A percentile compares a stretch with the other conserved stretches of the same genome.
phyloP scores from a whole-genome alignment of 345 rosid genomes.

The Iberis pinnata region DNA sequence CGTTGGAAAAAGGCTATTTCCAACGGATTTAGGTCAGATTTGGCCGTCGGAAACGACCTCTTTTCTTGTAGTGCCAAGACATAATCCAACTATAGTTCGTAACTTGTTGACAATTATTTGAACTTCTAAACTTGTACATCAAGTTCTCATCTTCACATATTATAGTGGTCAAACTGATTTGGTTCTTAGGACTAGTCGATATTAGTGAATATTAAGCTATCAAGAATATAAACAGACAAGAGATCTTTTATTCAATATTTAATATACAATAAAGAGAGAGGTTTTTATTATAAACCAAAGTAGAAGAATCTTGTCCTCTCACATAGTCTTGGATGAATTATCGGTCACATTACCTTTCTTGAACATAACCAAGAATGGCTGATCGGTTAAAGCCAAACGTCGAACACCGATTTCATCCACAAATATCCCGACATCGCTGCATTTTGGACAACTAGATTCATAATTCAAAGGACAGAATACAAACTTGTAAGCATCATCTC shows the following conservation, averaged over 20 bases:
- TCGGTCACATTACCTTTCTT: slow-evolving; percentile 38
- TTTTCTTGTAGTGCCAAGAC: no score
- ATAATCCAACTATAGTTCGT: no score
- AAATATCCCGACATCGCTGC: slow-evolving; percentile 47
- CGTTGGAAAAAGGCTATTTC: no score
- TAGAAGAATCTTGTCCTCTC: background rate
- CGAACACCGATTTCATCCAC: slow-evolving; percentile 34
- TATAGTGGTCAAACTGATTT: no score
- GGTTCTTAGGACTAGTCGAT: no score
- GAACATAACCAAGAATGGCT: slow-evolving; percentile 48
- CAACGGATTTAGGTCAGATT: no score
- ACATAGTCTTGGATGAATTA: slow-evolving; percentile 17
- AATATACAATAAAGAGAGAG: background rate
- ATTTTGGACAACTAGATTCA: slow-evolving; percentile 25
- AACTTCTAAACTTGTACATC: no score
- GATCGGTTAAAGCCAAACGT: slow-evolving; percentile 43
- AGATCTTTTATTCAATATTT: slow-evolving; percentile 5
- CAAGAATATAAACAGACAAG: background rate
- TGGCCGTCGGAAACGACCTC: no score
- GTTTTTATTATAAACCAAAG: background rate
- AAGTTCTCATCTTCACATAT: no score
- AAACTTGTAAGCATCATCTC: slow-evolving; percentile 50
- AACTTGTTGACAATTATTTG: no score
- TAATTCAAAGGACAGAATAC: slow-evolving; percentile 48
- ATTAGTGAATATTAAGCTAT: background rate